Percentiles rank a stretch among this genome's conserved stretches.
Conservation (phyloP, 2,329 filamentous ascomycete genomes). For the Ophiostoma australiae region DNA sequence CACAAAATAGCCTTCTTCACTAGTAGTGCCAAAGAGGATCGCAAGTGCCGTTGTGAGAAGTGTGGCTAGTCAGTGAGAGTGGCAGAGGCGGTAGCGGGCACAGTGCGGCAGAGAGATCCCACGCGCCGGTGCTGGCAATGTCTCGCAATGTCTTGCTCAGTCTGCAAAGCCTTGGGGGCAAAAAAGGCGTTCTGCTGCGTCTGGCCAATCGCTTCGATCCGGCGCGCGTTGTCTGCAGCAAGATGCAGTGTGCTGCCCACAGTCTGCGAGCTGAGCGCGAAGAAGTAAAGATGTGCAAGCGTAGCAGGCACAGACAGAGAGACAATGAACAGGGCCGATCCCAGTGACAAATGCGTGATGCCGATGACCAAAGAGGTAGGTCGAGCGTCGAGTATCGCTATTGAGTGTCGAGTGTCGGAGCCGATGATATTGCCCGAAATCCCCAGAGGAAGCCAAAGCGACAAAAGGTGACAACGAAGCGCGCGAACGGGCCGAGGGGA, state of each 20-base stretch:
- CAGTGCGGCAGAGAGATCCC: neutral
- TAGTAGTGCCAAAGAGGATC: neutral
- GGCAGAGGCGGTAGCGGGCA: neutral
- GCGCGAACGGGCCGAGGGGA: neutral
- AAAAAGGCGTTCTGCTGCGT: neutral
- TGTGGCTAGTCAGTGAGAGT: neutral
- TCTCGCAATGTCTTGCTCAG: neutral
- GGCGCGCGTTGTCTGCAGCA: neutral
- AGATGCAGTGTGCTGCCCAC: neutral
- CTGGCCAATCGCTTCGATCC: neutral
- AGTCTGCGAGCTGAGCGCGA: neutral
- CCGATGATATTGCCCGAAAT: neutral
- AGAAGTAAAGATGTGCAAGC: neutral
- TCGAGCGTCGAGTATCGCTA: neutral
- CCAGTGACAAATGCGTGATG: neutral
- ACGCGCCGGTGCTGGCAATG: constrained; percentile 9
- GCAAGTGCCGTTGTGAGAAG: neutral
- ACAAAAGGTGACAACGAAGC: neutral
- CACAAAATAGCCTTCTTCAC: neutral
- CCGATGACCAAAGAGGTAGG: neutral
- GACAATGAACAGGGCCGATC: neutral
- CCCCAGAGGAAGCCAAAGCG: neutral
- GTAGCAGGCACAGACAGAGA: neutral
- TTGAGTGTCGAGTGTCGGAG: neutral
- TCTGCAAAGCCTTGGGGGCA: constrained; percentile 1